Base-by-base conservation (phyloP, 768 basidiomycete genomes). In the Termitomyces sp. region DNA sequence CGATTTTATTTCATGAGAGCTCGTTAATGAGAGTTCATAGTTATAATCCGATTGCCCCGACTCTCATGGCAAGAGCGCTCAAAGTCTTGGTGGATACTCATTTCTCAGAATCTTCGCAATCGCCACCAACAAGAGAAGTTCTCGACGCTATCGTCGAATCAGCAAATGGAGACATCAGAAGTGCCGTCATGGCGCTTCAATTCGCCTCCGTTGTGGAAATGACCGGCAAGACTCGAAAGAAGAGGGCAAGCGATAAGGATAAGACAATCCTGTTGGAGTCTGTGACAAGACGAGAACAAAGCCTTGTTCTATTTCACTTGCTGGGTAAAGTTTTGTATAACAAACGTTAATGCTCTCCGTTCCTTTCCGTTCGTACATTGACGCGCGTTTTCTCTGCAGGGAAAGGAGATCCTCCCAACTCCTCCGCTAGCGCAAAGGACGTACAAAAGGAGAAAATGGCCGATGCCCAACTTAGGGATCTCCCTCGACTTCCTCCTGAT, bases 251-350 rank as follows among this genome's bases (percentile, higher is more conserved):
- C 42, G 67, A 63, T 40, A 59, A 57, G 47, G 63, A 57, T 11
- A 65, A 63, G 45, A 62, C 71, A 12, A 69, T 74, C 4, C 69
- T 87, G 16, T 67, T 97, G 61, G 89, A 93, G 63, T 82, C 85
- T 0, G 80, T 94, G 0, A 91, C 92, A 21, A 75, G 87, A 56
- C 77, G 92, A 53, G 97, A 99, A 66, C 89, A 93, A 64, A 90
- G 85, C 58, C 74, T 99, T 16, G 85, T 83, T 10, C 73, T 99
- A 50, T 99, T 99, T 68, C 97, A 98, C 71, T 72, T 98, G 17
- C 76, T 99, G 48, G 97, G 97, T 16, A 96, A 92, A 73, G 82
- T 98, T 1, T 69, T 98, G 47, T 98, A 97, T 68, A 98, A 96
- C 70, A 99, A 98, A 71, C 85, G 97, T 97, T 43, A 54, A 83